phyloP scores from a whole-genome alignment of 2,329 filamentous ascomycete genomes.

The Fusarium sublunatum region DNA sequence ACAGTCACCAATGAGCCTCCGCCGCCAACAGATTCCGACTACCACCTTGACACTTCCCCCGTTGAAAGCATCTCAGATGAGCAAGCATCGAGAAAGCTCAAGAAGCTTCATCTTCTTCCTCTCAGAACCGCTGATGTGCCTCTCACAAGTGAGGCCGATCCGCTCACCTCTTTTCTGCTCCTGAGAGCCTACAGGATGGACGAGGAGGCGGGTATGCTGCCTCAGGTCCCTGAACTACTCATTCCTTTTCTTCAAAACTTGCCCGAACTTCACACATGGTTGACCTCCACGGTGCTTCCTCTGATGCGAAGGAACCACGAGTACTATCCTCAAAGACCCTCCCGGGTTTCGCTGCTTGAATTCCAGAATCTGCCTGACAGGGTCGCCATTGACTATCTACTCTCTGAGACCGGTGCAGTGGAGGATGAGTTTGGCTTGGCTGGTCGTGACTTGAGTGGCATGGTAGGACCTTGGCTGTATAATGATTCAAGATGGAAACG shows the following conservation, averaged over 20 bases:
- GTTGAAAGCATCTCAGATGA: constrained; percentile 71
- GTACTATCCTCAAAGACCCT: constrained; percentile 69
- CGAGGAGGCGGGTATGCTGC: constrained; percentile 75
- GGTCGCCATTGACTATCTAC: constrained; percentile 68
- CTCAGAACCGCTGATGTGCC: constrained; percentile 63
- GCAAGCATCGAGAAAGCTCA: constrained; percentile 71
- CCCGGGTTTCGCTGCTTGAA: constrained; percentile 66
- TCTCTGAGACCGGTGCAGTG: constrained; percentile 64
- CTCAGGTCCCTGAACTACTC: constrained; percentile 74
- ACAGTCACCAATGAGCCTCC: constrained; percentile 63
- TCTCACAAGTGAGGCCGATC: constrained; percentile 62
- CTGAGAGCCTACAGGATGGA: constrained; percentile 77
- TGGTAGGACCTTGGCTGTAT: constrained; percentile 80
- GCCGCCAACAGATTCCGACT: constrained; percentile 51
- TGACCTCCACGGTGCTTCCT: constrained; percentile 75
- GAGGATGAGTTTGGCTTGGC: constrained; percentile 57
- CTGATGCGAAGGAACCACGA: constrained; percentile 75
- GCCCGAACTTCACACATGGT: constrained; percentile 73
- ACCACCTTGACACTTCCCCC: constrained; percentile 65
- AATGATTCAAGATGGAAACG: constrained; percentile 68
- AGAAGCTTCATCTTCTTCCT: constrained; percentile 71
- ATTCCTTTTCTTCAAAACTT: constrained; percentile 74
- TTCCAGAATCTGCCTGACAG: constrained; percentile 72
- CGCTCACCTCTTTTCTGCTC: constrained; percentile 72
- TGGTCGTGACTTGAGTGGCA: constrained; percentile 73